A percentile compares a stretch with the other conserved stretches of the same genome.
Evolutionary conservation across 78 protist genomes (phyloP).

Genomic region (Dictyostelium purpureum): DNA sequence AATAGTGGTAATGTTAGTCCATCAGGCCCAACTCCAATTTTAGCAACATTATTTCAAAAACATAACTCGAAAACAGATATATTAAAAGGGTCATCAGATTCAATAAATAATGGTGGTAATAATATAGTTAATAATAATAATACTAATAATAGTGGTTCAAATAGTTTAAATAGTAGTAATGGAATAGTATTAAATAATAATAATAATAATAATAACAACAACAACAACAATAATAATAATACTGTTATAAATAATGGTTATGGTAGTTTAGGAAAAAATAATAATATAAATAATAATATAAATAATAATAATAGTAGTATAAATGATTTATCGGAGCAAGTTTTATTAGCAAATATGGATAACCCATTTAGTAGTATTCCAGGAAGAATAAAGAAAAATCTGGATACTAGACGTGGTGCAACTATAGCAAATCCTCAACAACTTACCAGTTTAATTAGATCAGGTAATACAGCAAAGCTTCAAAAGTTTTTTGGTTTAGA

Average conservation of each 20-base stretch:
- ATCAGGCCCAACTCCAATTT: slow-evolving; percentile 1
- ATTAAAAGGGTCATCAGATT: slow-evolving; percentile 1
- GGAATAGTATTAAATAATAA: too few species aligned
- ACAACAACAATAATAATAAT: neutral
- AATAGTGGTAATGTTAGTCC: slow-evolving; percentile 18
- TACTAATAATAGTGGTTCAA: neutral
- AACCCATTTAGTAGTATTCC: slow-evolving; percentile 15
- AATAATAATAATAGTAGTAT: neutral
- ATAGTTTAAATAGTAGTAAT: neutral
- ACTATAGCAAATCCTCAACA: slow-evolving; percentile 47
- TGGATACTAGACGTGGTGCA: neutral
- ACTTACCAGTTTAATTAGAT: neutral
- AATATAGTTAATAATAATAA: neutral
- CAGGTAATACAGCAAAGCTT: slow-evolving; percentile 5
- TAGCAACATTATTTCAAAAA: neutral
- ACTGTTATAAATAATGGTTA: neutral
- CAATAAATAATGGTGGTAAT: too few species aligned
- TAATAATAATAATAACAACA: neutral
- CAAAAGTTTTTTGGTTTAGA: slow-evolving; percentile 34
- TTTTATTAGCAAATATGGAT: slow-evolving; percentile 9
- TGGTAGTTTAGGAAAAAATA: neutral
- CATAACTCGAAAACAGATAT: neutral
- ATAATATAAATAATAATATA: neutral
- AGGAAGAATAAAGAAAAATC: neutral
- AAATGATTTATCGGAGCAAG: neutral